Evolutionary conservation across 306 rosid species (phyloP).

Genomic region (Rubus idaeus): DNA sequence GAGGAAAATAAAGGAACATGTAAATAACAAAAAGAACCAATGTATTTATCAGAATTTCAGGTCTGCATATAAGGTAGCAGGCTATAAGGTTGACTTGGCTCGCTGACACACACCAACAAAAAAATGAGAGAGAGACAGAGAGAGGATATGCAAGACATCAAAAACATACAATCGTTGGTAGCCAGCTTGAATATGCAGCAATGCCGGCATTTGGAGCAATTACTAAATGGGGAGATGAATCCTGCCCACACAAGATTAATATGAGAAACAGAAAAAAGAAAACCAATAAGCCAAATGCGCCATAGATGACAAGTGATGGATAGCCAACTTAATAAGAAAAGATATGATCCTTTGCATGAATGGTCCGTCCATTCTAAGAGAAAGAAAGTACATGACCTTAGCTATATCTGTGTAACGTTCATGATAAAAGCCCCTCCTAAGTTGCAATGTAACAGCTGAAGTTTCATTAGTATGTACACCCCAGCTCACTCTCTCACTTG

Average conservation of each 20-base stretch:
- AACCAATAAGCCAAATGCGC: not conserved
- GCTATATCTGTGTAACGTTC: conserved; percentile 63
- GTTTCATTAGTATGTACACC: conserved; percentile 22
- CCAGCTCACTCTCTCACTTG: conserved; percentile 31
- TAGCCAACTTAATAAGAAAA: conserved; percentile 1
- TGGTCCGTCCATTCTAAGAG: conserved; percentile 1
- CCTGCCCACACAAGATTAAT: conserved; percentile 35
- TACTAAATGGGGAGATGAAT: conserved; percentile 61
- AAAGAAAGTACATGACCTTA: conserved; percentile 42
- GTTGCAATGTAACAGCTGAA: conserved; percentile 56
- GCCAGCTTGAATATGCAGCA: conserved; percentile 93
- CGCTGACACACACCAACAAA: not conserved
- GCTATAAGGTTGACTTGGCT: not conserved
- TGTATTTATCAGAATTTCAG: not conserved
- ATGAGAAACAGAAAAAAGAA: conserved; percentile 12
- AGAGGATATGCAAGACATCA: not conserved
- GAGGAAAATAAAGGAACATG: not conserved
- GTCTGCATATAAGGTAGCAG: not conserved
- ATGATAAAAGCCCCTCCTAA: conserved; percentile 78
- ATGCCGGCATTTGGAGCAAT: conserved; percentile 89
- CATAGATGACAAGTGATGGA: not conserved
- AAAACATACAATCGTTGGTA: conserved; percentile 67
- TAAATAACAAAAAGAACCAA: not conserved
- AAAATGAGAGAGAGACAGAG: no score
- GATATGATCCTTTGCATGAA: not conserved